Conservation (phyloP, 2,329 filamentous ascomycete genomes). For the Plenodomus tracheiphilus region DNA sequence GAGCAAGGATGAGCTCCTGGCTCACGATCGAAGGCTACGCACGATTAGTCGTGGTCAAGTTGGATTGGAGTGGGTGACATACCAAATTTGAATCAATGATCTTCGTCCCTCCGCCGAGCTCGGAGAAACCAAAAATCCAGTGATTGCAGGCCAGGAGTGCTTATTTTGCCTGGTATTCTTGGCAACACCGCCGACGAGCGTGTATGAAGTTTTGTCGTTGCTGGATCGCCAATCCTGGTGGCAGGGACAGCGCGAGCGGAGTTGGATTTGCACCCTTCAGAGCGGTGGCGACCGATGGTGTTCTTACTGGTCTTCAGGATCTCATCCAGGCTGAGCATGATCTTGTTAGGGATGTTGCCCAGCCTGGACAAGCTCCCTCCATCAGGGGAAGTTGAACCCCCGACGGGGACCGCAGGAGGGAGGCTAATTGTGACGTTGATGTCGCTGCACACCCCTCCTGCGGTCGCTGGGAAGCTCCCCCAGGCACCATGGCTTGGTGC, state of each 20-base stretch:
- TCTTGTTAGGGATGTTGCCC: slow-evolving; percentile 64
- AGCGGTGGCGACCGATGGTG: slow-evolving; percentile 49
- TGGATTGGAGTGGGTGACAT: slow-evolving; percentile 50
- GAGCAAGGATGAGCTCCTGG: too few relatives aligned
- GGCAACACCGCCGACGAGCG: slow-evolving; percentile 82
- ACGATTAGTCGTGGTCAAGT: slow-evolving; percentile 52
- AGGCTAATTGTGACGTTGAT: too few relatives aligned
- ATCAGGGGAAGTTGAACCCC: too few relatives aligned
- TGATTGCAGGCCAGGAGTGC: slow-evolving; percentile 63
- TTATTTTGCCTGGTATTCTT: slow-evolving; percentile 70
- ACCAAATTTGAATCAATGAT: slow-evolving; percentile 99
- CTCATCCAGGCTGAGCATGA: slow-evolving; percentile 96
- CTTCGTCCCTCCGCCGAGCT: slow-evolving; percentile 81
- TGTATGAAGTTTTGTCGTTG: too few relatives aligned
- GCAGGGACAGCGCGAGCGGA: slow-evolving; percentile 59
- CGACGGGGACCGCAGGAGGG: too few relatives aligned
- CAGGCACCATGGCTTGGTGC: too few relatives aligned
- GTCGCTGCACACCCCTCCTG: too few relatives aligned
- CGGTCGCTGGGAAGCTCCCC: too few relatives aligned
- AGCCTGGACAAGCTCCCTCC: too few relatives aligned
- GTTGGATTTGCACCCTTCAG: slow-evolving; percentile 50
- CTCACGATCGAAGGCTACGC: slow-evolving; percentile 89
- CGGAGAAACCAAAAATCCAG: slow-evolving; percentile 63
- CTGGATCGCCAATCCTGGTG: too few relatives aligned
- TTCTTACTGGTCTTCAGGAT: slow-evolving; percentile 73